phyloP scores from a whole-genome alignment of 441 rosid species.

The Arabidopsis hybrid region DNA sequence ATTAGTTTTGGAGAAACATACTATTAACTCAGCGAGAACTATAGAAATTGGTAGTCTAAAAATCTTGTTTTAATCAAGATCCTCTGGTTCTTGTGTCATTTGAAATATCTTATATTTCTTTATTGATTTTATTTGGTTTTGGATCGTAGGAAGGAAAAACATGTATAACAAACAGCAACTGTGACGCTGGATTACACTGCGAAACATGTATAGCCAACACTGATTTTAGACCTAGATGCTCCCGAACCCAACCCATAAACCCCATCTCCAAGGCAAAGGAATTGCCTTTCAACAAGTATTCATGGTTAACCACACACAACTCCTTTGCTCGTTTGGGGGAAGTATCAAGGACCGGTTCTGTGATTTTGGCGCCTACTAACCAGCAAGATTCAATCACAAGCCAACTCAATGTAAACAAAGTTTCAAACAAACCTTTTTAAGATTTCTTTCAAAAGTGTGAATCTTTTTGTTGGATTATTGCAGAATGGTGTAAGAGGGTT shows the following conservation, averaged over 20 bases:
- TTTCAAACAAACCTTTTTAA: slow-evolving; percentile 44
- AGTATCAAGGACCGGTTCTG: slow-evolving; percentile 60
- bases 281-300: slow-evolving; percentile 64
- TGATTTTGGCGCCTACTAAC: slow-evolving; percentile 58
- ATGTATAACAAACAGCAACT: slow-evolving; percentile 49
- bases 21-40: neutral
- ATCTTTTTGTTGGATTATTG: slow-evolving; percentile 27
- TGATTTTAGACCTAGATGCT: slow-evolving; percentile 62
- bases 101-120: too few species aligned
- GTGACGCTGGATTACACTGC: slow-evolving; percentile 66
- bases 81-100: neutral
- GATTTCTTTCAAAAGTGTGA: slow-evolving; percentile 48
- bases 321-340: slow-evolving; percentile 60
- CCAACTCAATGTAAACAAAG: slow-evolving; percentile 56
- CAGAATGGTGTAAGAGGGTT: slow-evolving; percentile 80
- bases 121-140: slow-evolving; percentile 18
- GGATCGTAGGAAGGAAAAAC: slow-evolving; percentile 56
- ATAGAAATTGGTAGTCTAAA: slow-evolving; percentile 1
- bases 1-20: slow-evolving; percentile 3
- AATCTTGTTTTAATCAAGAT: too few species aligned
- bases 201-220: slow-evolving; percentile 62
- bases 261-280: slow-evolving; percentile 59
- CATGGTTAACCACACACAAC: slow-evolving; percentile 78
- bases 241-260: slow-evolving; percentile 57
- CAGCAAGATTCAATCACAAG: slow-evolving; percentile 67